Base-by-base conservation (phyloP, 345 rosid species). In the Eutrema japonicum region DNA sequence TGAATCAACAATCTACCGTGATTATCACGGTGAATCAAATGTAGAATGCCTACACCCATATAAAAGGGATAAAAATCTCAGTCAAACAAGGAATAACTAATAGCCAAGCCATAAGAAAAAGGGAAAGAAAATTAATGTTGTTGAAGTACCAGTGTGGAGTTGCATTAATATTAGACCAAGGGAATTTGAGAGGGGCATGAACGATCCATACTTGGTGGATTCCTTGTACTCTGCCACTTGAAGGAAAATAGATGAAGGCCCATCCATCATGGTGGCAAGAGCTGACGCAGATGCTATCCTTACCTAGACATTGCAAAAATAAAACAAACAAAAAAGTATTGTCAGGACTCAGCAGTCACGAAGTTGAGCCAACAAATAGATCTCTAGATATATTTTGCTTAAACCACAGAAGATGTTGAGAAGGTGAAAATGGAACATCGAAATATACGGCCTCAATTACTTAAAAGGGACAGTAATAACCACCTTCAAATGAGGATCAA, bases 201-300 rank as follows among this genome's bases (percentile, higher is more conserved):
- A 90, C 53, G 96, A 89, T 75, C 91, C 92, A 64, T 73, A 78
- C 79, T 85, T 89, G 33, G 78, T 74, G 49, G 89, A 81, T 76
- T 93, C 96, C 77, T 84, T 94, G 81, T 85, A 89, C 81, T 91
- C 98, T 36, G 93, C 98, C 45, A 94, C 94, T 79, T 93, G 98
- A 76, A 94, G 80, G 81, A 89, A 88, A 72, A 89, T 82, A 65
- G 91, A 82, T 76, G 96, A 85, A 75, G 91, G 88, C 64, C 94
- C 96, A 80, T 87, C 92, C 81, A 91, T 80, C 96, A 94, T 88
- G 90, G 89, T 87, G 76, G 77, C 88, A 68, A 94, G 81, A 78
- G 90, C 81, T 71, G 96, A 82, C 37, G 95, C 93, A 74, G 95
- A 84, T 57, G 93, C 86, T 43, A 91, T 82, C 83, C 96, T 80